Evolutionary conservation across 2,329 filamentous ascomycete species (phyloP).

Genomic region (Raffaelea deltoideospora): DNA sequence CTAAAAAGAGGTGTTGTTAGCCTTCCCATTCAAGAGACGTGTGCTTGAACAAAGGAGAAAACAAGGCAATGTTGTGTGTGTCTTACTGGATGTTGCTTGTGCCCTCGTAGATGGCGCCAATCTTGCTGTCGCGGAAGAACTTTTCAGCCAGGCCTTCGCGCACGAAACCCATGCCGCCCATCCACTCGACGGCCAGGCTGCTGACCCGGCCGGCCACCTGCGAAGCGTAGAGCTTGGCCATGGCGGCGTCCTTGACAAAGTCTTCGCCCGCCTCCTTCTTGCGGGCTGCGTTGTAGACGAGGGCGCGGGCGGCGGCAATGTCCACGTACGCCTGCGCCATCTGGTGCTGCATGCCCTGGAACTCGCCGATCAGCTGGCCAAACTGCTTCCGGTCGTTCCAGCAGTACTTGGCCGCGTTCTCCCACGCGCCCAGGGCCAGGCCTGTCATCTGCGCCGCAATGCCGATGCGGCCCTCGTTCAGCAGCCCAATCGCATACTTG

Average conservation of each 20-base stretch:
- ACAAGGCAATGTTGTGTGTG: too few relatives aligned
- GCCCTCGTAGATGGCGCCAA: constrained; percentile 93
- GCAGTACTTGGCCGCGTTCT: constrained; percentile 85
- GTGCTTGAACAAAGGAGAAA: neutral
- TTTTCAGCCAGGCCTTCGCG: constrained; percentile 94
- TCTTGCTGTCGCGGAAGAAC: constrained; percentile 96
- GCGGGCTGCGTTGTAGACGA: constrained; percentile 90
- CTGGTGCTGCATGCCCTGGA: constrained; percentile 99
- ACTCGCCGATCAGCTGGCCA: constrained; percentile 80
- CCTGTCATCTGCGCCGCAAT: constrained; percentile 99
- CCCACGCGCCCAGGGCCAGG: constrained; percentile 82
- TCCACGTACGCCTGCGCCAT: constrained; percentile 92
- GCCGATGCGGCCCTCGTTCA: constrained; percentile 95
- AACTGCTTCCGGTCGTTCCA: constrained; percentile 99
- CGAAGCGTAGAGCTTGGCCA: constrained; percentile 92
- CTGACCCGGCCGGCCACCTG: constrained; percentile 84
- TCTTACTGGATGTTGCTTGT: constrained; percentile 62
- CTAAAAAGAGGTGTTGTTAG: constrained; percentile 14
- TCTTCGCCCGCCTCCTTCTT: constrained; percentile 97
- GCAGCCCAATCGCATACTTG: constrained; percentile 86
- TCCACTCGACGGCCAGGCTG: constrained; percentile 87
- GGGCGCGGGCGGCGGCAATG: constrained; percentile 75
- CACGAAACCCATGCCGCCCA: constrained; percentile 99
- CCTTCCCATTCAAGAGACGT: neutral
- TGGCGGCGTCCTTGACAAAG: constrained; percentile 90